Conservation (phyloP, 179 eudicot species). For the Patellifolia procumbens region DNA sequence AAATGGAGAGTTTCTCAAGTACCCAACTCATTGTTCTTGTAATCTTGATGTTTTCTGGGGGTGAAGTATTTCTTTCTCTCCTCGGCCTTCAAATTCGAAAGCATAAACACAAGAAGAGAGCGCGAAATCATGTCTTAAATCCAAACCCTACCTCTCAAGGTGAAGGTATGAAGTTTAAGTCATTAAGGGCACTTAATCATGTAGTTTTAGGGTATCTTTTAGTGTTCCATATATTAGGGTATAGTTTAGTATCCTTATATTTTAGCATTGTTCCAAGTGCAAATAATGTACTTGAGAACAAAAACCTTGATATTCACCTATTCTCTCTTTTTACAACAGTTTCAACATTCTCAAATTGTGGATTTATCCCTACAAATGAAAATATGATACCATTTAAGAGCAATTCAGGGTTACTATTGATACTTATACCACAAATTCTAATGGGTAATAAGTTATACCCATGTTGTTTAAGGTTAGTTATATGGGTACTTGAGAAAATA, state of each 20-base stretch:
- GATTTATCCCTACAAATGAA: conserved; percentile 66
- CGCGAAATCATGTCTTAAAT: not conserved
- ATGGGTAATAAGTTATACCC: conserved; percentile 58
- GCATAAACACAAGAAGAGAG: conserved; percentile 11
- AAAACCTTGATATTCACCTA: conserved; percentile 34
- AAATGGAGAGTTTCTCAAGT: conserved; percentile 13
- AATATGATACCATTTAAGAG: conserved; percentile 50
- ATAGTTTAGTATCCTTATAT: conserved; percentile 28
- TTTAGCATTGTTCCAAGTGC: conserved; percentile 33
- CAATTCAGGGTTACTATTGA: conserved; percentile 50
- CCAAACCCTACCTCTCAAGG: not conserved
- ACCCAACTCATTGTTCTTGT: not conserved
- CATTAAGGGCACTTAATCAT: conserved; percentile 34
- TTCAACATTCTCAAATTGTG: conserved; percentile 59
- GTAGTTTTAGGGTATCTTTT: conserved; percentile 41
- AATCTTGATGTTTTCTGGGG: conserved; percentile 7
- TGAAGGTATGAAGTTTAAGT: conserved; percentile 30
- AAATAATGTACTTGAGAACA: conserved; percentile 31
- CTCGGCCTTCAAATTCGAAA: conserved; percentile 11
- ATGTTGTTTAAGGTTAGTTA: conserved; percentile 33
- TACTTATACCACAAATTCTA: conserved; percentile 56
- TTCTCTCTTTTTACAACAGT: conserved; percentile 45
- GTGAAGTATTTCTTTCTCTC: conserved; percentile 15
- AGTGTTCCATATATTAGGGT: conserved; percentile 35
- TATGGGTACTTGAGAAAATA: conserved; percentile 45